A percentile compares a stretch with the other conserved stretches of the same genome.
phyloP scores from a whole-genome alignment of 2,329 filamentous ascomycete species.

The Colletotrichum paranaense region DNA sequence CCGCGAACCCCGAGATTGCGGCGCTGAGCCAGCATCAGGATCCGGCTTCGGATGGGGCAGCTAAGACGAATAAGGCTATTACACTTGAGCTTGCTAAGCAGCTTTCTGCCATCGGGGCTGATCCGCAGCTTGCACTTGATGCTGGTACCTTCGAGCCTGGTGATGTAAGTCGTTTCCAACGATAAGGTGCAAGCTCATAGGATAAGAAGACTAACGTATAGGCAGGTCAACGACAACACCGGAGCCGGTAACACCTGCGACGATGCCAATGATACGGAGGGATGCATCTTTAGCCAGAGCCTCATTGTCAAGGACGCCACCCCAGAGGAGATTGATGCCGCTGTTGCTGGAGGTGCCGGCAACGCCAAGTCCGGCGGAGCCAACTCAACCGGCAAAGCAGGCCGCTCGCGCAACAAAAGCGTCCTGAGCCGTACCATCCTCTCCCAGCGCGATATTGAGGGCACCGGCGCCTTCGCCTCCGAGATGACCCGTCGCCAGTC shows the following conservation, averaged over 20 bases:
- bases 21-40: slow-evolving; percentile 75
- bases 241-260: slow-evolving; percentile 57
- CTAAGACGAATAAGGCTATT: slow-evolving; percentile 69
- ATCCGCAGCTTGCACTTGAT: slow-evolving; percentile 70
- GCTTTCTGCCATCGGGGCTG: slow-evolving; percentile 70
- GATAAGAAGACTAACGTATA: background rate
- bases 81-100: slow-evolving; percentile 69
- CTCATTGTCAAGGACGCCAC: slow-evolving; percentile 66
- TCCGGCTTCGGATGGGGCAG: slow-evolving; percentile 68
- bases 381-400: slow-evolving; percentile 10
- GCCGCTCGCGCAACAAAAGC: background rate
- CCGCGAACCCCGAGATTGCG: slow-evolving; percentile 74
- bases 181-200: too few species aligned
- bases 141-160: slow-evolving; percentile 74
- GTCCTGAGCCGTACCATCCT: background rate
- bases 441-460: background rate
- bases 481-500: slow-evolving; percentile 54
- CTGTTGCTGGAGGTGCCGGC: slow-evolving; percentile 50
- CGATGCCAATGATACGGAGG: slow-evolving; percentile 55
- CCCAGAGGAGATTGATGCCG: slow-evolving; percentile 61
- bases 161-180: slow-evolving; percentile 49
- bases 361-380: background rate
- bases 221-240: slow-evolving; percentile 36
- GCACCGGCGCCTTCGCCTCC: slow-evolving; percentile 40
- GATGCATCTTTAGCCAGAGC: slow-evolving; percentile 65